phyloP scores from a whole-genome alignment of 306 rosid species.

The Castanospermum australe region DNA sequence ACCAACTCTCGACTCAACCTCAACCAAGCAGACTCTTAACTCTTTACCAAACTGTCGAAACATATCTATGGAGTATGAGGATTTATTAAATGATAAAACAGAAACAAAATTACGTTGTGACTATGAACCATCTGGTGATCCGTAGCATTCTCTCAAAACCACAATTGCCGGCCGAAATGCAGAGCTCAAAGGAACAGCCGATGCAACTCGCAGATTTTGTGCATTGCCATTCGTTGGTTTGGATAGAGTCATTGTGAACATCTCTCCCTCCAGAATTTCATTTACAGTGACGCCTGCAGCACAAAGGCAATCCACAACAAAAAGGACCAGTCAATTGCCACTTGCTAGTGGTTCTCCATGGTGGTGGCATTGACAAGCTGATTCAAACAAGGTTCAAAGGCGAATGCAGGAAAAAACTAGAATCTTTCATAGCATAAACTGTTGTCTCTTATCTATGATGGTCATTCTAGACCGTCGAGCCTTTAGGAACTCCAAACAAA shows the following conservation, averaged over 20 bases:
- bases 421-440: neutral
- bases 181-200: slow-evolving; percentile 52
- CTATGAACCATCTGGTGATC: slow-evolving; percentile 27
- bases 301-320: neutral
- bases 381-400: neutral
- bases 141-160: slow-evolving; percentile 47
- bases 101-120: neutral
- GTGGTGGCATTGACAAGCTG: neutral
- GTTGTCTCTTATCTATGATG: neutral
- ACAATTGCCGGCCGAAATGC: slow-evolving; percentile 57
- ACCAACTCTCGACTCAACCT: neutral
- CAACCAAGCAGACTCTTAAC: neutral
- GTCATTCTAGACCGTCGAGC: neutral
- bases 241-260: slow-evolving; percentile 53
- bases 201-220: slow-evolving; percentile 43
- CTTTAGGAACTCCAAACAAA: neutral
- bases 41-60: neutral
- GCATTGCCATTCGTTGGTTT: slow-evolving; percentile 61
- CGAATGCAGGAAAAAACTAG: neutral
- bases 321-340: neutral
- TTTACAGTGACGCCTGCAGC: slow-evolving; percentile 44
- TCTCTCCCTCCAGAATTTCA: slow-evolving; percentile 68
- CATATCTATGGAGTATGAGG: neutral
- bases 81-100: neutral
- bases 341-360: neutral